A percentile compares a stretch with the other conserved stretches of the same genome.
phyloP scores from a whole-genome alignment of 768 basidiomycete species.

The Hericium alpestre region DNA sequence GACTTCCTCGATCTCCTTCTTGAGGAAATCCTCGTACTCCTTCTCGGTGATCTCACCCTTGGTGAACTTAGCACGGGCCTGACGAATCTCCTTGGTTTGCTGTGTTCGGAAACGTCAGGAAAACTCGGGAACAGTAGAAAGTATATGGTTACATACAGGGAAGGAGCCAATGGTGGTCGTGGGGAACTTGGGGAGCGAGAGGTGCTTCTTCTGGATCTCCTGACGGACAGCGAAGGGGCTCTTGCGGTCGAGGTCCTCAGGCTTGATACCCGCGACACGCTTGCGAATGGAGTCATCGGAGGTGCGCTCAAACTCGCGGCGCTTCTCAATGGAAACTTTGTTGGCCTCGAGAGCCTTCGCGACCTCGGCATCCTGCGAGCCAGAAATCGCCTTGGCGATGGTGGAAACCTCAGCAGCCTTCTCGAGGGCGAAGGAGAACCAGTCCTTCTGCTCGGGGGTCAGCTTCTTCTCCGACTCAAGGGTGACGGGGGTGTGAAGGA shows the following conservation, averaged over 20 bases:
- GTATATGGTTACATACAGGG: slow-evolving; percentile 47
- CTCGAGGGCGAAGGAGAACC: slow-evolving; percentile 98
- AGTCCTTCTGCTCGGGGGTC: slow-evolving; percentile 81
- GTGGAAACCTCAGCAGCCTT: slow-evolving; percentile 86
- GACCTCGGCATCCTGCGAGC: slow-evolving; percentile 67
- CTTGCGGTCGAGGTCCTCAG: slow-evolving; percentile 78
- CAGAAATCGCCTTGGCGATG: slow-evolving; percentile 77
- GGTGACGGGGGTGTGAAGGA: slow-evolving; percentile 96
- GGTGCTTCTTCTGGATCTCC: slow-evolving; percentile 78
- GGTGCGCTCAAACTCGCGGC: slow-evolving; percentile 86
- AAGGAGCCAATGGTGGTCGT: slow-evolving; percentile 98
- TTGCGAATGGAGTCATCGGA: slow-evolving; percentile 94
- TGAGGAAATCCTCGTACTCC: slow-evolving; percentile 95
- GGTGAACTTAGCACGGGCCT: slow-evolving; percentile 87
- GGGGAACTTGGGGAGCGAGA: slow-evolving; percentile 92
- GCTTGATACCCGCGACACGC: slow-evolving; percentile 86
- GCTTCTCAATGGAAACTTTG: slow-evolving; percentile 81
- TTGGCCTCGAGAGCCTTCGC: slow-evolving; percentile 77
- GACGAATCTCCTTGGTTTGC: slow-evolving; percentile 99
- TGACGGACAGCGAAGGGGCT: slow-evolving; percentile 81
- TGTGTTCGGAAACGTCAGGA: slow-evolving; percentile 20
- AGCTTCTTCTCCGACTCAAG: slow-evolving; percentile 88
- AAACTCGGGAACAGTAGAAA: slow-evolving; percentile 1
- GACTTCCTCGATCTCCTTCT: slow-evolving; percentile 89
- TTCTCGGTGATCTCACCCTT: slow-evolving; percentile 81